Evolutionary conservation across 768 basidiomycete species (phyloP).

Genomic region (Amanita exitialis): DNA sequence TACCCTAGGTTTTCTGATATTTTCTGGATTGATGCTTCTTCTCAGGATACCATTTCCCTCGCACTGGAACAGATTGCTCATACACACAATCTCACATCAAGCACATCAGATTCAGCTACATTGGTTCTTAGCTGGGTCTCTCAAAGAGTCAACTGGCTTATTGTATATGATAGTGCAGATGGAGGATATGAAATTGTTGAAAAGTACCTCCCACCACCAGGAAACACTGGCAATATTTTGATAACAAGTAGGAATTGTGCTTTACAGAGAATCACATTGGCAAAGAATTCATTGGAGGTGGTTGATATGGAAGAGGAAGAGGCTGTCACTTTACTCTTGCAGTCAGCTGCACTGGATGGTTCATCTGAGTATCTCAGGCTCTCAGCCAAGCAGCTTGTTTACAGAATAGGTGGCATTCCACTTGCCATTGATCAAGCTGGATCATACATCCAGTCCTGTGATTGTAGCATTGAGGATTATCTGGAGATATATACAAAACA

Average conservation of each 20-base stretch:
- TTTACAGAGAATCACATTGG: conserved; percentile 6
- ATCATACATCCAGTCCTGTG: not conserved
- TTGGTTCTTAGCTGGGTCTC: conserved; percentile 10
- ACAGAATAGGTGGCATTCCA: conserved; percentile 5
- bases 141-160: conserved; percentile 9
- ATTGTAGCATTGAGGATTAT: not conserved
- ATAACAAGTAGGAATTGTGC: conserved; percentile 10
- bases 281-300: conserved; percentile 4
- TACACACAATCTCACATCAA: not conserved
- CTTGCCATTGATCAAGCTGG: conserved; percentile 9
- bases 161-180: too few relatives aligned
- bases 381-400: not conserved
- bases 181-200: too few relatives aligned
- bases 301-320: conserved; percentile 10
- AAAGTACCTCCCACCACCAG: too few relatives aligned
- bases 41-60: conserved; percentile 5
- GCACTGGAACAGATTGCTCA: conserved; percentile 5
- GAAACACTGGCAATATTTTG: conserved; percentile 8
- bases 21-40: conserved; percentile 16
- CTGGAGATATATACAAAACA: not conserved
- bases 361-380: not conserved
- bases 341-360: not conserved
- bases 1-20: conserved; percentile 10
- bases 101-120: not conserved
- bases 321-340: conserved; percentile 5